Evolutionary conservation across 202 grass and related monocot species (phyloP), one percentile per base, ranked within the genome.

Genomic region (Digitaria exilis): DNA sequence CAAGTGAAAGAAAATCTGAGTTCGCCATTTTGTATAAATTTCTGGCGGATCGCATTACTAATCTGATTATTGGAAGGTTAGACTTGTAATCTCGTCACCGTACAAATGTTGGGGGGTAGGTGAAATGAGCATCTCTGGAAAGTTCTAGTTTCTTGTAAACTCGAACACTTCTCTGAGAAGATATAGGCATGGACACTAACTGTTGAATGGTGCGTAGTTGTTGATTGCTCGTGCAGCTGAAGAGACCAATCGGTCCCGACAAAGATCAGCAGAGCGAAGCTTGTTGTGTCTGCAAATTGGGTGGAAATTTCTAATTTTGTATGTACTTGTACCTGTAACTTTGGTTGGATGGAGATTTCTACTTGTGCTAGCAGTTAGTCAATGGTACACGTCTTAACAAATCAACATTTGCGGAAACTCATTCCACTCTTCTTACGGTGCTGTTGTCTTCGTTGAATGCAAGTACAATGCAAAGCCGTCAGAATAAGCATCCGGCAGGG

Each of bases 171-270:
- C 9, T 39, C 9, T 39, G 37, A 39, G 37, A 39, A 39, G 37
- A 9, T 39, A 39, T 8, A 39, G 37, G 37, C 37, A 6, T 49
- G 56, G 10, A 52, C 39, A 18, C 19, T 37, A 46, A 45, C 31
- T 42, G 35, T 51, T 50, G 43, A 35, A 45, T 48, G 17, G 16
- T 19, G 24, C 32, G 9, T 29, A 61, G 68, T 18, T 16, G 81
- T 32, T 34, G 76, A 80, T 45, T 60, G 5, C 43, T 75, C 59
- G 7, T n/a, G 61, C 59, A 35, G 56, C 19, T 71, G 28, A 69
- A 60, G 16, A 45, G 13, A 49, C 35, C n/a, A 29, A 4, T n/a
- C 1, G 6, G 25, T 7, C 32, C 55, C 6, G 6, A 7, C 24
- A 26, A 3, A 22, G 30, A 78, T 5, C 7, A 29, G 12, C 41